phyloP scores from a whole-genome alignment of 176 grass and related monocot species.

The Avena eriantha region DNA sequence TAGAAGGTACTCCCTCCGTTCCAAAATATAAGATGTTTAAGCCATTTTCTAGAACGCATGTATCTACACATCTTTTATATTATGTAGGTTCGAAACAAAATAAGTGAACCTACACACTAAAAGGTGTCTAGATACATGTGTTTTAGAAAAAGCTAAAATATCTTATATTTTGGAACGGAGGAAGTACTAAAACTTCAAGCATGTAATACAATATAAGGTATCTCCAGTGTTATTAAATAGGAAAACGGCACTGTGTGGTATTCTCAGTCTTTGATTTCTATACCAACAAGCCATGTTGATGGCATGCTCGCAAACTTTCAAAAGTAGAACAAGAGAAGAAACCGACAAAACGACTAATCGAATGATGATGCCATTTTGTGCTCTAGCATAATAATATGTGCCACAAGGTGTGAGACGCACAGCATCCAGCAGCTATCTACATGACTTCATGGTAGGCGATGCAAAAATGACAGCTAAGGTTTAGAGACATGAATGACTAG shows the following conservation, averaged over 20 bases:
- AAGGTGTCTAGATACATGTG: no score
- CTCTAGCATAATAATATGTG: constrained; percentile 4
- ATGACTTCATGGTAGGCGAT: constrained; percentile 23
- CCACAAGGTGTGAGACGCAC: not conserved
- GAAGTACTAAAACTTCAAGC: not conserved
- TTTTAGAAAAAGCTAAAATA: no score
- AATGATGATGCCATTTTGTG: not conserved
- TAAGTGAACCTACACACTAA: no score
- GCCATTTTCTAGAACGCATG: no score
- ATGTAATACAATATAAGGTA: constrained; percentile 14
- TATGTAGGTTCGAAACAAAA: no score
- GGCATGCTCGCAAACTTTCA: not conserved
- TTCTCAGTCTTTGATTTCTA: constrained; percentile 6
- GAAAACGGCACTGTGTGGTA: not conserved
- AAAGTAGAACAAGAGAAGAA: not conserved
- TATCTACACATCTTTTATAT: no score
- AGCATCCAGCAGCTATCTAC: constrained; percentile 29
- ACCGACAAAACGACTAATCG: not conserved
- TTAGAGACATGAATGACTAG: constrained; percentile 45
- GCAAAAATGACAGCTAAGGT: constrained; percentile 33
- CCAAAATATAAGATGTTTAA: no score
- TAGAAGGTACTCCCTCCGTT: no score
- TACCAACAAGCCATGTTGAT: not conserved
- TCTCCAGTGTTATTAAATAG: constrained; percentile 25
- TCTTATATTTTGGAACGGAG: no score